Percentiles rank a stretch among this genome's conserved stretches.
Evolutionary conservation across 257 asterid genomes (phyloP).

Genomic region (Petunia secreta): DNA sequence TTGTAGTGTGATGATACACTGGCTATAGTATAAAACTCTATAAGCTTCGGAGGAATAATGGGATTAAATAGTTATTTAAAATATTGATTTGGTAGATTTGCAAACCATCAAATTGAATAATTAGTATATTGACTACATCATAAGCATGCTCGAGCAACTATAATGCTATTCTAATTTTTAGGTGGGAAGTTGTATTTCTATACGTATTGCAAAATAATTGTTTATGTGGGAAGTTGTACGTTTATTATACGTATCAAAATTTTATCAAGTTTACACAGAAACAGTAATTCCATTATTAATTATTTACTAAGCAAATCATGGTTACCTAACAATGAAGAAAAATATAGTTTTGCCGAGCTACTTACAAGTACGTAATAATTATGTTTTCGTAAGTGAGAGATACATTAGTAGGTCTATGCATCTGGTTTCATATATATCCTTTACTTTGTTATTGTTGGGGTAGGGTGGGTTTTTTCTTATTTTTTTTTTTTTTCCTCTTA

Average conservation of each 20-base stretch:
- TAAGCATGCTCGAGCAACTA: slow-evolving; percentile 18
- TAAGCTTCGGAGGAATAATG: no score
- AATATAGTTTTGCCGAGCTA: slow-evolving; percentile 18
- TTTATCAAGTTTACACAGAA: neutral
- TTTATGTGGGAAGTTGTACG: neutral
- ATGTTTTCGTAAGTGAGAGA: neutral
- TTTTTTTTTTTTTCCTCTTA: no score
- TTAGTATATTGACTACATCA: slow-evolving; percentile 18
- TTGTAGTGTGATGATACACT: neutral
- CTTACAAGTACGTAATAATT: slow-evolving; percentile 19
- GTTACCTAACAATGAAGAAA: slow-evolving; percentile 19
- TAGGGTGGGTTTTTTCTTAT: no score
- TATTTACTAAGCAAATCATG: slow-evolving; percentile 8
- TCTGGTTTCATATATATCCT: neutral
- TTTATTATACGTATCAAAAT: neutral
- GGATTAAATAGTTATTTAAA: neutral
- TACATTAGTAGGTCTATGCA: slow-evolving; percentile 21
- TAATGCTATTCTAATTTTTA: neutral
- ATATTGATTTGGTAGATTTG: slow-evolving; percentile 19
- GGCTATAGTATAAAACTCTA: neutral
- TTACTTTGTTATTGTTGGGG: neutral
- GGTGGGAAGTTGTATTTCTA: neutral
- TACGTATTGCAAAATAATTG: neutral
- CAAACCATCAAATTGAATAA: slow-evolving; percentile 19
- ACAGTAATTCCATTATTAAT: slow-evolving; percentile 1